These are phyloP conservation scores for Penicillium atrosanguineum DNA, from an alignment of 495 filamentous ascomycete genomes.

Conservation along the genomic window DNA sequence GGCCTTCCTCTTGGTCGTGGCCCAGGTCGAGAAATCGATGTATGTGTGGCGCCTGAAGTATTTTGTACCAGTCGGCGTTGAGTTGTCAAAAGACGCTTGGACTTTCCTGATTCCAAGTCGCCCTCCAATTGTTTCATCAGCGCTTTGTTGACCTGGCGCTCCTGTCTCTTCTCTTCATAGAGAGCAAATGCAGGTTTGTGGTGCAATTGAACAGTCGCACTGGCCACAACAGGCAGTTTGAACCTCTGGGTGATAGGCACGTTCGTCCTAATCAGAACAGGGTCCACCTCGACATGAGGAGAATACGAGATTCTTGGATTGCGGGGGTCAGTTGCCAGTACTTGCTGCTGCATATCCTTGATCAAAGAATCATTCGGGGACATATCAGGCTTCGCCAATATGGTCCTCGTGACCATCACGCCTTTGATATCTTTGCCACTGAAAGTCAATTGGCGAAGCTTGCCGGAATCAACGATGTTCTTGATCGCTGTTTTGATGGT, in stretches of 20 bases:
- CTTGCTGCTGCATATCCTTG: conserved; percentile 50
- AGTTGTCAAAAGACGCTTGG: conserved; percentile 35
- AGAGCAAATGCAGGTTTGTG: conserved; percentile 35
- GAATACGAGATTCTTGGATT: conserved; percentile 31
- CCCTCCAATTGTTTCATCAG: conserved; percentile 25
- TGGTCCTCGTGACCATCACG: conserved; percentile 51
- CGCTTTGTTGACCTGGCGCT: conserved; percentile 24
- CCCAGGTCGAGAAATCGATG: conserved; percentile 28
- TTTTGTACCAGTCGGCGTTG: conserved; percentile 11
- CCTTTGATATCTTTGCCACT: conserved; percentile 55
- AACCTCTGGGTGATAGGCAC: conserved; percentile 2
- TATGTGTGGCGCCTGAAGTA: conserved; percentile 4
- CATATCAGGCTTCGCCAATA: conserved; percentile 51
- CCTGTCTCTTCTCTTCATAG: conserved; percentile 29
- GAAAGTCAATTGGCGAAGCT: conserved; percentile 61
- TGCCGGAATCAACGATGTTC: conserved; percentile 55
- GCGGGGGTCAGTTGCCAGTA: conserved; percentile 35
- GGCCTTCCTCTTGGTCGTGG: conserved; percentile 16
- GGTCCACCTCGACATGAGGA: conserved; percentile 31
- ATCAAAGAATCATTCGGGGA: conserved; percentile 49
- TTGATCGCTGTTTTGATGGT: conserved; percentile 58
- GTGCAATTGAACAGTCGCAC: conserved; percentile 37
- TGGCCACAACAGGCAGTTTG: conserved; percentile 30
- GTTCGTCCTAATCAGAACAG: conserved; percentile 24
- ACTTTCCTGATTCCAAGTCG: conserved; percentile 3